Percentiles rank a stretch among this genome's conserved stretches.
phyloP scores from a whole-genome alignment of 805 yeast species.

The Diddensiella caesifluorescens region DNA sequence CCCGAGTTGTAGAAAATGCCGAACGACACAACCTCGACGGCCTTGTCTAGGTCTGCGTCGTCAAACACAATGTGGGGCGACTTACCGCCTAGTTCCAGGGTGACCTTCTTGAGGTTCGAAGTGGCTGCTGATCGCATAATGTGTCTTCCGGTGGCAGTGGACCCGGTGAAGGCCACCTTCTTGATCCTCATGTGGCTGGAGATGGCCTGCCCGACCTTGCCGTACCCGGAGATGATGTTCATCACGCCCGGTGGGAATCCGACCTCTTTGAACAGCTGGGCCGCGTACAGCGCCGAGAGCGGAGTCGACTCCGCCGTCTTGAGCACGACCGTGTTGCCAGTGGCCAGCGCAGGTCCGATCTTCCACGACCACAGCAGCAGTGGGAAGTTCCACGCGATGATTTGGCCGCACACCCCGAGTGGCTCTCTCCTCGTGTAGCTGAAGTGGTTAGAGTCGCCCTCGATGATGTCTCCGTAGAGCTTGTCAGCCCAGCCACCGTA shows the following conservation, averaged over 20 bases:
- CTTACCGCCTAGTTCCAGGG: constrained; percentile 94
- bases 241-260: constrained; percentile 76
- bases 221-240: constrained; percentile 67
- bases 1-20: constrained; percentile 94
- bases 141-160: constrained; percentile 80
- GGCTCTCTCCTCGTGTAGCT: constrained; percentile 71
- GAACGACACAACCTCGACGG: constrained; percentile 64
- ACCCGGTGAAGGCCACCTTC: constrained; percentile 93
- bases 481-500: constrained; percentile 77
- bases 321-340: constrained; percentile 69
- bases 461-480: constrained; percentile 55
- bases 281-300: constrained; percentile 57
- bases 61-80: constrained; percentile 85
- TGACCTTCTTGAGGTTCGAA: constrained; percentile 73
- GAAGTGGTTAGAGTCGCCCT: constrained; percentile 55
- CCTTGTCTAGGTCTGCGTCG: constrained; percentile 75
- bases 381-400: constrained; percentile 73
- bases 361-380: constrained; percentile 74
- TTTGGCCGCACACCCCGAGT: constrained; percentile 60
- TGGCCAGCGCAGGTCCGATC: constrained; percentile 76
- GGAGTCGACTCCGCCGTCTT: constrained; percentile 79
- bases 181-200: constrained; percentile 61
- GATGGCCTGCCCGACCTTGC: constrained; percentile 62
- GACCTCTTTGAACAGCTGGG: constrained; percentile 53
- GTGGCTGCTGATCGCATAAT: constrained; percentile 76